These are phyloP conservation scores for Talaromyces wortmannii DNA, from an alignment of 495 filamentous ascomycete genomes.

Conservation along the genomic window DNA sequence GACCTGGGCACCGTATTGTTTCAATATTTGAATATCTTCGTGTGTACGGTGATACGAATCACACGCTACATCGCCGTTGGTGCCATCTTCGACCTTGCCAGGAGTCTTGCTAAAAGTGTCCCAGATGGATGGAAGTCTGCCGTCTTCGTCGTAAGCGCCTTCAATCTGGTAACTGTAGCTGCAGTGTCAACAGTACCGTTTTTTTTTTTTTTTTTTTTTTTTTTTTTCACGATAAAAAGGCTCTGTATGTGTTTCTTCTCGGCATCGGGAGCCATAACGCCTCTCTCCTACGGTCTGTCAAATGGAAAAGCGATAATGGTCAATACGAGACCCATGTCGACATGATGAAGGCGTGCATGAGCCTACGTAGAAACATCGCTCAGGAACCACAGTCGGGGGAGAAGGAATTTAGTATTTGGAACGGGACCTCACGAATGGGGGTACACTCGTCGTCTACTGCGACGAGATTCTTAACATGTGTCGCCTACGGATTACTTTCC, in stretches of 20 bases:
- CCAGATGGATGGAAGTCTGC: slow-evolving; percentile 70
- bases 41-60: slow-evolving; percentile 69
- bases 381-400: neutral
- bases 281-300: neutral
- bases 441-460: no score
- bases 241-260: neutral
- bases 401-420: neutral
- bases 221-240: neutral
- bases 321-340: neutral
- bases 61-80: slow-evolving; percentile 63
- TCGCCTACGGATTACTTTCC: no score
- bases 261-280: neutral
- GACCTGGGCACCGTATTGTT: slow-evolving; percentile 52
- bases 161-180: slow-evolving; percentile 65
- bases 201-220: no score
- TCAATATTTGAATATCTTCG: slow-evolving; percentile 68
- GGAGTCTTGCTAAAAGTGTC: slow-evolving; percentile 68
- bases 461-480: no score
- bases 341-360: neutral
- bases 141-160: slow-evolving; percentile 59
- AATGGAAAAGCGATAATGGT: neutral
- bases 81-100: slow-evolving; percentile 67
- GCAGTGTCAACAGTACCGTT: no score
- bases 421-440: neutral
- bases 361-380: neutral